These are phyloP conservation scores for Nicotiana tomentosiformis DNA, from an alignment of 257 asterid species.

Conservation along the genomic window DNA sequence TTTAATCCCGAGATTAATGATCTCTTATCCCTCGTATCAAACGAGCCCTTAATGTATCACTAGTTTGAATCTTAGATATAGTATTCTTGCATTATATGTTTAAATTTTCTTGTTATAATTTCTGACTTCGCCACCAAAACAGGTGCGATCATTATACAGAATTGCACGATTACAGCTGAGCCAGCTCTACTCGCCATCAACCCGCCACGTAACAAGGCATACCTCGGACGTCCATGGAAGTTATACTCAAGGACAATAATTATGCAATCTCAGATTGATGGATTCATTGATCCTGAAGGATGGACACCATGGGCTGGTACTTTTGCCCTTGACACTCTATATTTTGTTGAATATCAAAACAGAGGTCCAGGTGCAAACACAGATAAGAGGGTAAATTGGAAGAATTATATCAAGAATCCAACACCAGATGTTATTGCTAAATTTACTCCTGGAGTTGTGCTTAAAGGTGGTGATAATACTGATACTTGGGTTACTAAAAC, in stretches of 20 bases:
- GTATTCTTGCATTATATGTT: neutral
- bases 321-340: conserved; percentile 16
- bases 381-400: conserved; percentile 13
- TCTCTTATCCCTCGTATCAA: too few relatives aligned
- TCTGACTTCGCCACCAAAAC: neutral
- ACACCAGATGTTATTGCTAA: conserved; percentile 13
- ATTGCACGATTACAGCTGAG: conserved; percentile 10
- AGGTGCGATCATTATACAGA: conserved; percentile 16
- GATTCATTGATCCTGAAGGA: conserved; percentile 22
- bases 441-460: conserved; percentile 15
- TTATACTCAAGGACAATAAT: conserved; percentile 23
- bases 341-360: conserved; percentile 21
- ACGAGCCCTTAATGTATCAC: too few relatives aligned
- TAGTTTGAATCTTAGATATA: neutral
- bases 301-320: conserved; percentile 11
- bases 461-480: conserved; percentile 2
- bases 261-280: conserved; percentile 24
- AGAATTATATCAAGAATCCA: neutral
- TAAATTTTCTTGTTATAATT: neutral
- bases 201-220: conserved; percentile 6
- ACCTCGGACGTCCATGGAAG: conserved; percentile 24
- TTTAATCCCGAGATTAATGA: too few relatives aligned
- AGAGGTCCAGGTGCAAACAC: conserved; percentile 23
- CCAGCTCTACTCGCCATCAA: neutral
- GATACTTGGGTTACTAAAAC: conserved; percentile 12